phyloP scores from a whole-genome alignment of 768 basidiomycete genomes.

The Tephrocybe rancida region DNA sequence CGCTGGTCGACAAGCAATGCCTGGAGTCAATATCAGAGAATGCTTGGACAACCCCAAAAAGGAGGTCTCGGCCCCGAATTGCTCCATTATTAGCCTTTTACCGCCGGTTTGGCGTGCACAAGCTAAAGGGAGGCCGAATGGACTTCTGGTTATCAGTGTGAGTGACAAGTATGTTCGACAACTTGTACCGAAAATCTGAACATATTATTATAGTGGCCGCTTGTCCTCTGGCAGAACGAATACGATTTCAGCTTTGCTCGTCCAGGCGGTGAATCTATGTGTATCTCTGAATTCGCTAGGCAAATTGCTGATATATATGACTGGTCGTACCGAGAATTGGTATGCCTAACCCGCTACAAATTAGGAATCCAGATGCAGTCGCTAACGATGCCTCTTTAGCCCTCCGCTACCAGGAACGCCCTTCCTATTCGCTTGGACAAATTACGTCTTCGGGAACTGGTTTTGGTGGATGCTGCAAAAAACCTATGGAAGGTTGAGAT shows the following conservation, averaged over 20 bases:
- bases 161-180: no score
- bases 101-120: neutral
- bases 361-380: neutral
- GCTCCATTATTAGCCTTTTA: neutral
- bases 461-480: neutral
- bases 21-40: neutral
- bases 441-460: constrained; percentile 2
- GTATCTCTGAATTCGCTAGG: constrained; percentile 4
- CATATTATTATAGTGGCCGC: no score
- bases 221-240: neutral
- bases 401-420: neutral
- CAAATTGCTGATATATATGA: constrained; percentile 9
- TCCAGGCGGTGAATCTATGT: neutral
- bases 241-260: constrained; percentile 6
- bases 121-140: neutral
- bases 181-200: no score
- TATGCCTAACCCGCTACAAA: neutral
- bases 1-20: no score
- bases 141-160: neutral
- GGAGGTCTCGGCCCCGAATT: no score
- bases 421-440: neutral
- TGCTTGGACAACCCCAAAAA: neutral
- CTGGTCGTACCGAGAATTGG: constrained; percentile 2
- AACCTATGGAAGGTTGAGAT: constrained; percentile 6
- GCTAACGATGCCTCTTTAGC: neutral